Base-by-base conservation (phyloP, 2,329 filamentous ascomycete genomes). In the Gnomoniopsis smithogilvyi region DNA sequence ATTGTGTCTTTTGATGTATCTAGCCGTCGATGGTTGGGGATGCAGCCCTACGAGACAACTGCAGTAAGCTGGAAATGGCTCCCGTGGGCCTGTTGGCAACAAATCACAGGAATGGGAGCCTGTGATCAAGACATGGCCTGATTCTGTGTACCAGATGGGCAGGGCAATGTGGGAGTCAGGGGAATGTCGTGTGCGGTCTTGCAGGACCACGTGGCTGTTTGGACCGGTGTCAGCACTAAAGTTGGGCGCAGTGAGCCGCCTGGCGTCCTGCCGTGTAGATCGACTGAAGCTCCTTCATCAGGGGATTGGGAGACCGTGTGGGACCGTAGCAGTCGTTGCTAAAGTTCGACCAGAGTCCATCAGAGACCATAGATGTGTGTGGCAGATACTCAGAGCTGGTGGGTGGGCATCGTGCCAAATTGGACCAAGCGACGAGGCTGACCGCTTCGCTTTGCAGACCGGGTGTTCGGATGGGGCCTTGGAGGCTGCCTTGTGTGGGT, bases 121-220 rank as follows among this genome's bases (percentile, higher is more conserved):
- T 41, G 36, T 41, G 36, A n/a, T 30, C 26, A 30, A 30, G 8
- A 45, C 6, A 45, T 21, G 15, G n/a, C 15, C 17, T 19, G 41
- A 45, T 1, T 17, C 8, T 19, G 41, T 45, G 6, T 19, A 3
- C 41, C 41, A 19, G 41, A 45, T 45, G 41, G 19, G 41, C 41
- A 45, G 19, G 21, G 19, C 19, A 11, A 24, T 12, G 14, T 47
- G 7, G 19, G 24, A 33, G 4, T 19, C 26, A 26, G 22, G 26
- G 47, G 24, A 19, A 2, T 12, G 19, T 30, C 3, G 43, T 24
- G 30, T 21, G 33, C 52, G 47, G 43, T 47, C 52, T 46, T 54
- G 52, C 52, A 54, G 41, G 41, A 38, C 19, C 52, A 54, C 52
- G 52, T 54, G 52, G 52, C 43, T 30, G 52, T 21, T 3, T n/a